Conservation (phyloP, 176 grass and related monocot species). For the Oryza officinalis region DNA sequence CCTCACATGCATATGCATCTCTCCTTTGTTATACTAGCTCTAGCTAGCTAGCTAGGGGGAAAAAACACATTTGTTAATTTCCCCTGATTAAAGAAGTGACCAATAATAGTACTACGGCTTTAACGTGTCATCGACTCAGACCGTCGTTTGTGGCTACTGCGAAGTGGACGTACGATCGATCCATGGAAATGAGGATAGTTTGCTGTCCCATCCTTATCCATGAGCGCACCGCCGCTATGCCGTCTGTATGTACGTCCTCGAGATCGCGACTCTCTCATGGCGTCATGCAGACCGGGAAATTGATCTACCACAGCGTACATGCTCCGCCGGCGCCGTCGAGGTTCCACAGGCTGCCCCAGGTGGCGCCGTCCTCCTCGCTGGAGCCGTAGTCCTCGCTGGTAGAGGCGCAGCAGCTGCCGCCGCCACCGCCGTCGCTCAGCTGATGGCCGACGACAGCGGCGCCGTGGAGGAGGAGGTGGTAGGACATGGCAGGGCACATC, state of each 20-base stretch:
- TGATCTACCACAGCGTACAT: constrained; percentile 39
- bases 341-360: constrained; percentile 96
- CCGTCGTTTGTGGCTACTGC: background rate
- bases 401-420: constrained; percentile 46
- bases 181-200: background rate
- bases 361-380: constrained; percentile 55
- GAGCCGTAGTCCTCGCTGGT: constrained; percentile 56
- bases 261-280: background rate
- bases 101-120: constrained; percentile 5
- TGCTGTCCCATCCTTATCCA: constrained; percentile 35
- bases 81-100: background rate
- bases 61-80: background rate
- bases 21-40: background rate
- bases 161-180: constrained; percentile 35
- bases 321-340: constrained; percentile 43
- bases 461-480: constrained; percentile 36
- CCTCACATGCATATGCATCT: background rate
- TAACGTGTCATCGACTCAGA: constrained; percentile 35
- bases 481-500: constrained; percentile 50
- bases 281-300: background rate
- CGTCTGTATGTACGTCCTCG: background rate
- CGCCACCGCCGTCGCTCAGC: background rate
- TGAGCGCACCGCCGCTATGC: background rate
- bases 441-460: background rate
- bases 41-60: background rate